Conservation (phyloP, 129 eudicot genomes). For the Pulicaria dysenterica region DNA sequence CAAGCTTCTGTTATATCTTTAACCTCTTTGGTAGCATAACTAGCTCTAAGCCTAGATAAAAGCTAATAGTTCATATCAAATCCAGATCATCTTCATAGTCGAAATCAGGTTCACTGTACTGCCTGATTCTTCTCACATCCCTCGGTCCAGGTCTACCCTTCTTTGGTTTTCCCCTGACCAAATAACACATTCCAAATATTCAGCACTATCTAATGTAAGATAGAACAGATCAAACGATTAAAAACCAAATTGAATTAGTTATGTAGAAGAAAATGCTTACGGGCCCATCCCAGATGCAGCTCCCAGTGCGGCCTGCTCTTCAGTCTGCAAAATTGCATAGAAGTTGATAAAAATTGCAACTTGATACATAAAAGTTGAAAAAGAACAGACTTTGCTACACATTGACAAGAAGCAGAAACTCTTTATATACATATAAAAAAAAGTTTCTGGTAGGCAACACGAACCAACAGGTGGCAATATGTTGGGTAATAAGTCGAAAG, state of each 20-base stretch:
- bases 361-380: not conserved
- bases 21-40: slow-evolving; percentile 14
- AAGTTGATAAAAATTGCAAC: not conserved
- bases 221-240: not conserved
- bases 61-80: slow-evolving; percentile 23
- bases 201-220: not conserved
- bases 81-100: slow-evolving; percentile 97
- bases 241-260: not conserved
- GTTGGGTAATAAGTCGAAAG: not conserved
- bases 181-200: slow-evolving; percentile 13
- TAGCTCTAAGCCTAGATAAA: slow-evolving; percentile 4
- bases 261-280: slow-evolving; percentile 50
- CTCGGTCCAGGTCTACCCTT: slow-evolving; percentile 82
- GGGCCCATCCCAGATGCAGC: slow-evolving; percentile 63
- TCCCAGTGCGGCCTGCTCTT: slow-evolving; percentile 75
- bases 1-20: slow-evolving; percentile 22
- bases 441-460: not conserved
- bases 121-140: slow-evolving; percentile 80
- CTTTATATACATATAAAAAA: not conserved
- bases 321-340: slow-evolving; percentile 47
- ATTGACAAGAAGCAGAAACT: not conserved
- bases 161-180: slow-evolving; percentile 83
- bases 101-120: slow-evolving; percentile 78
- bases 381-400: not conserved
- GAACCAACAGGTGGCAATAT: slow-evolving; percentile 6